phyloP scores from a whole-genome alignment of 805 yeast species.

The Wickerhamomyces sydowiorum region DNA sequence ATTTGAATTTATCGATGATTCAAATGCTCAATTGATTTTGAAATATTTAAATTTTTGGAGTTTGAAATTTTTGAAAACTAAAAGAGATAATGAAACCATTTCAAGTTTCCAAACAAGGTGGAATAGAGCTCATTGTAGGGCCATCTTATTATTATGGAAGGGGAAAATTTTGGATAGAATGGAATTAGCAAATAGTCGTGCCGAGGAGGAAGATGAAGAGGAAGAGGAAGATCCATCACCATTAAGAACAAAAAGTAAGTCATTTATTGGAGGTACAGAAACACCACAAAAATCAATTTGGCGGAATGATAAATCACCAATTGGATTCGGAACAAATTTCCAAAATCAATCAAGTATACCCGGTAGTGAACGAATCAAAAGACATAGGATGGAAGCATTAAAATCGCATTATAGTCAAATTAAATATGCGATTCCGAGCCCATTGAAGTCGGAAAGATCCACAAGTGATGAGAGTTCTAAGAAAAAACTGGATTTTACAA shows the following conservation, averaged over 20 bases:
- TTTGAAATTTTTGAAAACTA: constrained; percentile 25
- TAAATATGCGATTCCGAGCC: constrained; percentile 32
- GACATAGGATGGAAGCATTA: constrained; percentile 30
- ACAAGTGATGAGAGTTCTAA: neutral
- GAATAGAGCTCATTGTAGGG: constrained; percentile 33
- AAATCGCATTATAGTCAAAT: constrained; percentile 28
- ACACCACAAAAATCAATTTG: constrained; percentile 16
- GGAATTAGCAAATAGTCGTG: constrained; percentile 2
- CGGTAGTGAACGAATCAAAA: constrained; percentile 31
- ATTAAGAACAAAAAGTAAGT: constrained; percentile 5
- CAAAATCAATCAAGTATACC: constrained; percentile 22
- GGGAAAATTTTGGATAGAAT: constrained; percentile 11
- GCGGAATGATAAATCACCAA: neutral
- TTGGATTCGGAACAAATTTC: neutral
- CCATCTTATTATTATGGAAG: constrained; percentile 30
- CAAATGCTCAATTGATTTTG: constrained; percentile 16
- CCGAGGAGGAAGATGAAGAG: constrained; percentile 10
- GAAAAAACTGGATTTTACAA: neutral
- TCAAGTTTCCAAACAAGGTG: constrained; percentile 29
- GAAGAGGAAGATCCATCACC: constrained; percentile 15
- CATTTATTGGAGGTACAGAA: constrained; percentile 13
- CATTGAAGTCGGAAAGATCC: constrained; percentile 18
- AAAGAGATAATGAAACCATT: constrained; percentile 29
- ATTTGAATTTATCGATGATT: constrained; percentile 19
- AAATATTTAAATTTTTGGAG: constrained; percentile 29